Evolutionary conservation across 2,329 filamentous ascomycete genomes (phyloP), one percentile per base, ranked within the genome.

Genomic region (Akanthomyces uredinophilus): DNA sequence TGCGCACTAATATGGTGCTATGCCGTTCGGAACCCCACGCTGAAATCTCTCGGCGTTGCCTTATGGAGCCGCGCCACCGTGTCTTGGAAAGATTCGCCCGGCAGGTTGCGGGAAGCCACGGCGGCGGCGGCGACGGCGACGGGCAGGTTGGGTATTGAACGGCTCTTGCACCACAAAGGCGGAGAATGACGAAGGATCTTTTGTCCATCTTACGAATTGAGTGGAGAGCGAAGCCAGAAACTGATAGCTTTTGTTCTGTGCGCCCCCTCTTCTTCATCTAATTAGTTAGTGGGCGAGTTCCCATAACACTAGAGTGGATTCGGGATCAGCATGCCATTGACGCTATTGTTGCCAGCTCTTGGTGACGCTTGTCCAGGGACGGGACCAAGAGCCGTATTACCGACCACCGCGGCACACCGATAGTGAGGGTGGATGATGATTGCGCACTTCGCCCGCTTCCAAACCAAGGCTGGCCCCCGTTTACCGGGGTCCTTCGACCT

Each of bases 181-280:
- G 41, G 39, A 47, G 29, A 32, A 47, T 35, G 54, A 32, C 20
- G 11, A 24, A 32, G 54, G 43, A n/a, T 7, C 43, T 57, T 57
- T 57, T 43, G 29, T 57, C 18, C 8, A 39, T 57, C 41, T 57
- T 37, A 57, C 54, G 41, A 57, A 57, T 47, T n/a, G 27, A 20
- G 39, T n/a, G 39, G 14, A 20, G 37, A 29, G 37, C 4, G 32
- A 13, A 22, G 32, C 7, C 8, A 22, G 32, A 18, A 35, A 37
- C 29, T 18, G 27, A 27, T 54, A 32, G 27, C 18, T 51, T 20
- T 35, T 35, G 32, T 29, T 29, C 6, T 29, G 1, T 29, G 49
- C 27, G 27, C 49, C 35, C 51, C 11, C 50, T 29, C 11, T 24
- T 24, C 16, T 54, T 54, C 35, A 43, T 54, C 20, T 55, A 44